Conservation (phyloP, 441 rosid species). For the Metrosideros polymorpha region DNA sequence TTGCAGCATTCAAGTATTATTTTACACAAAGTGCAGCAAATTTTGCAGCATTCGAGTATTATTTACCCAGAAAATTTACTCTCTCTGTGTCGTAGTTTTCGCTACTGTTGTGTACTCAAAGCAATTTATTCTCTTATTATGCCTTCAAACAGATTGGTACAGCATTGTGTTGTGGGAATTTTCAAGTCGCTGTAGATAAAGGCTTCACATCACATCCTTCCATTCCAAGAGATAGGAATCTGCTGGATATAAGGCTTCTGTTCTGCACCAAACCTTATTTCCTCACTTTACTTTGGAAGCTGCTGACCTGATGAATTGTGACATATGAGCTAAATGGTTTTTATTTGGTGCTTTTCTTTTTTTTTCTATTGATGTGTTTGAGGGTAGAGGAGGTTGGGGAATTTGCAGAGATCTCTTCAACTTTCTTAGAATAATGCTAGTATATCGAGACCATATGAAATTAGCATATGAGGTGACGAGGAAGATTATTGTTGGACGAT, state of each 20-base stretch:
- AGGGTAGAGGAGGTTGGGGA: not conserved
- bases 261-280: not conserved
- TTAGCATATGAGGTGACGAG: not conserved
- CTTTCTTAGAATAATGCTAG: not conserved
- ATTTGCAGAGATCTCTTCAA: not conserved
- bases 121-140: not conserved
- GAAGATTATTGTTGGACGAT: not conserved
- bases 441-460: not conserved
- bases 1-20: not conserved
- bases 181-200: not conserved
- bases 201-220: not conserved
- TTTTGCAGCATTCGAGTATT: not conserved
- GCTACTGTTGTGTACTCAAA: not conserved
- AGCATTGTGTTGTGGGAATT: not conserved
- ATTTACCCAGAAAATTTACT: not conserved
- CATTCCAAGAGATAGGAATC: not conserved
- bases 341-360: not conserved
- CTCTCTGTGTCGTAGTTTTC: not conserved
- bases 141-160: not conserved
- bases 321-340: not conserved
- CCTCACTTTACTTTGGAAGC: not conserved
- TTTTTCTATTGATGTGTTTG: not conserved
- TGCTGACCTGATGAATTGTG: not conserved
- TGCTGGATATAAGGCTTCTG: not conserved
- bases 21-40: not conserved